Base-by-base conservation (phyloP, 768 basidiomycete species). In the Leccinum truebloodii region DNA sequence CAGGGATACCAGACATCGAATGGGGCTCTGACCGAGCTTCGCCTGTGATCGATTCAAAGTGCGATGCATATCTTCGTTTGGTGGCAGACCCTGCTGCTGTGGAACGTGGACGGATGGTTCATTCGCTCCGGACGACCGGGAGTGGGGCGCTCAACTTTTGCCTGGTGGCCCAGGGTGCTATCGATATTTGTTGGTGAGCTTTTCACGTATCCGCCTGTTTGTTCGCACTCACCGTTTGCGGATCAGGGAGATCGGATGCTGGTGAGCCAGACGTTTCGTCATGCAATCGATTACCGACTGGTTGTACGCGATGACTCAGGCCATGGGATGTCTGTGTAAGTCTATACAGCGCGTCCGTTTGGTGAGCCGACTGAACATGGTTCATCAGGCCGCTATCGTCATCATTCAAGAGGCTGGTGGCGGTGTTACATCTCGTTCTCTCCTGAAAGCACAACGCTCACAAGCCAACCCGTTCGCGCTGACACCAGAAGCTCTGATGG, bases 371-470 rank as follows among this genome's bases (percentile, higher is more conserved):
- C 37, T 58, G 5, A 60, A 49, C 20, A 0, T 0, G 2, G 48
- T 26, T 20, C 20, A 9, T 32, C 64, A 85, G 79, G 94, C 96
- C 0, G 96, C 93, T 0, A 87, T 91, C 34, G 86, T 95, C 65
- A 94, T 98, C 65, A 88, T 92, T 2, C 83, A 90, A 66, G 95
- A 96, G 72, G 90, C 95, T 2, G 95, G 96, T 8, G 86, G 89
- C 6, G 75, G 88, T 22, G 86, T 92, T 6, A 88, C 89, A 24
- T 86, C 86, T 26, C 80, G 86, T 57, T 75, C 76, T 34, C 75
- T 75, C 16, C 81, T 86, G 59, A 66, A 71, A 6, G 69, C 75
- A 3, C 76, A 81, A 49, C 13, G 22, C 10, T 49, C 14, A 26
- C 48, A 49, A 13, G 48, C 22, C 4, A 63, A 72, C 22, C 84